phyloP scores from a whole-genome alignment of 2,329 filamentous ascomycete genomes.

The Talaromyces rugulosus region DNA sequence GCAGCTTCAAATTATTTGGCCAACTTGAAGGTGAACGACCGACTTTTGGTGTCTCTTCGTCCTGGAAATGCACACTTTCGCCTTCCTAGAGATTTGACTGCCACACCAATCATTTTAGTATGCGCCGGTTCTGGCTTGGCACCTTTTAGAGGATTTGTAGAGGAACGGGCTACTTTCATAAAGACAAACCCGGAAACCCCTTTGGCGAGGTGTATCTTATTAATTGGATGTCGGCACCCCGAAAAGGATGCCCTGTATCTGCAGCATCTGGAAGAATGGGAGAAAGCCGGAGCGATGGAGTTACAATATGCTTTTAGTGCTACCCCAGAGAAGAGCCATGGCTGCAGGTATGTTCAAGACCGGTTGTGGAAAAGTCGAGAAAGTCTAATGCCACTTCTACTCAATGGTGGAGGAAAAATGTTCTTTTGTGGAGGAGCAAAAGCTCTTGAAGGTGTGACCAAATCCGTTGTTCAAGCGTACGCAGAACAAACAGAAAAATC shows the following conservation, averaged over 20 bases:
- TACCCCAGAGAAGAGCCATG: not conserved
- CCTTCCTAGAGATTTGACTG: constrained; percentile 25
- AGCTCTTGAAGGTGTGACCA: not conserved
- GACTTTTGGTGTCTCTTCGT: constrained; percentile 30
- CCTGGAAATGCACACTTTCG: constrained; percentile 34
- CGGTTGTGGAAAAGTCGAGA: not conserved
- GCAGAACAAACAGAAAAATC: not conserved
- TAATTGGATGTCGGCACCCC: not conserved
- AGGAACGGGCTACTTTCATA: constrained; percentile 50
- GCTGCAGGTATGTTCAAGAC: not conserved
- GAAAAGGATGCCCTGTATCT: not conserved
- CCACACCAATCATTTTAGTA: constrained; percentile 37
- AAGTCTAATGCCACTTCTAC: not conserved
- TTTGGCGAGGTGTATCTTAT: not conserved
- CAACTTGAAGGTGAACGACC: constrained; percentile 27
- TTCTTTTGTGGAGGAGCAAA: not conserved
- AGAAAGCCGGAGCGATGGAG: not conserved
- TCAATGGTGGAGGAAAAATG: not conserved
- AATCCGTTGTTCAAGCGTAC: not conserved
- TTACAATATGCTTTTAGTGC: not conserved
- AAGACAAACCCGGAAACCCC: not conserved
- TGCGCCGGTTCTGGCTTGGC: constrained; percentile 52
- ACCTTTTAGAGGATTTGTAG: constrained; percentile 60
- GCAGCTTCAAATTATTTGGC: not conserved
- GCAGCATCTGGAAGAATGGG: not conserved